These are phyloP conservation scores for Arbutus unedo DNA, from an alignment of 148 eudicot genomes.

Conservation along the genomic window DNA sequence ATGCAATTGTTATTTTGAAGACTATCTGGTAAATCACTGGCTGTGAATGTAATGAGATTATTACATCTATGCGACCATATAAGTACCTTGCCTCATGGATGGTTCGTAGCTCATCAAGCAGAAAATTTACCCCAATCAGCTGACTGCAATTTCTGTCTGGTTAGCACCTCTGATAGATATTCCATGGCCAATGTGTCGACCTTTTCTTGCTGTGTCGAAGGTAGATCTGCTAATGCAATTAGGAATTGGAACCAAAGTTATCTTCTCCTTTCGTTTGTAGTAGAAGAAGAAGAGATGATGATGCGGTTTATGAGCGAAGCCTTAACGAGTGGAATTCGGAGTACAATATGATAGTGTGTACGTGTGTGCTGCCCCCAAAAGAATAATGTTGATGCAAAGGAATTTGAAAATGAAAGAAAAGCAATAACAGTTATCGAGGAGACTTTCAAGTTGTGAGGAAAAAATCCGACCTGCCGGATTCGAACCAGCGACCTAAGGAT, in stretches of 20 bases:
- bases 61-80: background rate
- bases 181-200: background rate
- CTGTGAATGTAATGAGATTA: background rate
- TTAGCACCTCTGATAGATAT: background rate
- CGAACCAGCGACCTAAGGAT: slow-evolving; percentile 76
- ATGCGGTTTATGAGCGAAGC: background rate
- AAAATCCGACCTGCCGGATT: slow-evolving; percentile 65
- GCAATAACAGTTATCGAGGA: no score
- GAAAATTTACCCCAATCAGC: background rate
- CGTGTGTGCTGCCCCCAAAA: background rate
- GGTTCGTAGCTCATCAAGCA: background rate
- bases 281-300: background rate
- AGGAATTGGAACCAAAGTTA: background rate
- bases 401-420: background rate
- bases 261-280: background rate
- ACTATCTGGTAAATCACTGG: background rate
- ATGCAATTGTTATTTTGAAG: background rate
- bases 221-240: no score
- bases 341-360: background rate
- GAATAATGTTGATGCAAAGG: background rate
- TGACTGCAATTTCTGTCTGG: background rate
- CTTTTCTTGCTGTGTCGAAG: background rate
- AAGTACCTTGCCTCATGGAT: background rate
- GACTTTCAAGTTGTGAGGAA: background rate
- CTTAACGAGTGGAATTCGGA: background rate